Evolutionary conservation across 2,329 filamentous ascomycete species (phyloP).

Genomic region (Colletotrichum spaethianum): DNA sequence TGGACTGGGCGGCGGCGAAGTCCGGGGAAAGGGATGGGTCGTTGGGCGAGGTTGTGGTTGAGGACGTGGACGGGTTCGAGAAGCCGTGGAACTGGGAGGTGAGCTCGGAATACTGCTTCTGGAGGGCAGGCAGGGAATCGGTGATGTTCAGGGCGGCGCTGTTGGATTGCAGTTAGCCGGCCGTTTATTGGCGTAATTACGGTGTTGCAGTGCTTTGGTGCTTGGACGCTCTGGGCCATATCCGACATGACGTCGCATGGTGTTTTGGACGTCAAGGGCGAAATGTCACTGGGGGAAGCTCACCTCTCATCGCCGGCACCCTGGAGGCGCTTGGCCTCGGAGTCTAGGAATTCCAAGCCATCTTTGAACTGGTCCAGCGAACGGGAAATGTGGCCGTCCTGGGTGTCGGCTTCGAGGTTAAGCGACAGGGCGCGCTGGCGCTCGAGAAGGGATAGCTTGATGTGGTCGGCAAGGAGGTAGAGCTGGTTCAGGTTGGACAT

Average conservation of each 20-base stretch:
- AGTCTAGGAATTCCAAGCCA: conserved; percentile 79
- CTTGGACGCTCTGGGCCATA: conserved; percentile 32
- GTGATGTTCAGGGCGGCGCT: conserved; percentile 65
- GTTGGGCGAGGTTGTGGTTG: conserved; percentile 73
- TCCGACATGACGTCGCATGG: conserved; percentile 19
- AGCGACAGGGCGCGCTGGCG: conserved; percentile 88
- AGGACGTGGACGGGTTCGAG: conserved; percentile 63
- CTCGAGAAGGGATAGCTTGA: conserved; percentile 95
- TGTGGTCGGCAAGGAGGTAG: conserved; percentile 93
- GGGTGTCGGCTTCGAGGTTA: conserved; percentile 82
- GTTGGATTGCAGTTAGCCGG: conserved; percentile 10
- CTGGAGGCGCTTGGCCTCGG: conserved; percentile 74
- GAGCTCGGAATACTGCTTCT: conserved; percentile 82
- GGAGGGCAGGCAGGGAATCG: conserved; percentile 78
- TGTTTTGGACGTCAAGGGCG: conserved; percentile 5
- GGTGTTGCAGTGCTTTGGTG: conserved; percentile 40
- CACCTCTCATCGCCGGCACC: conserved; percentile 76
- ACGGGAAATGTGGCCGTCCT: conserved; percentile 90
- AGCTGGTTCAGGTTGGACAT: conserved; percentile 81
- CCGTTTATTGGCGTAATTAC: neutral
- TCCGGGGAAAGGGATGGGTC: conserved; percentile 73
- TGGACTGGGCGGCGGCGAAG: conserved; percentile 74
- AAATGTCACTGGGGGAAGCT: conserved; percentile 43
- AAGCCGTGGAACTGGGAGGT: conserved; percentile 84
- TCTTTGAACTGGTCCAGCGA: conserved; percentile 90